Conservation (phyloP, 768 basidiomycete genomes). For the Hygrophorus russula region DNA sequence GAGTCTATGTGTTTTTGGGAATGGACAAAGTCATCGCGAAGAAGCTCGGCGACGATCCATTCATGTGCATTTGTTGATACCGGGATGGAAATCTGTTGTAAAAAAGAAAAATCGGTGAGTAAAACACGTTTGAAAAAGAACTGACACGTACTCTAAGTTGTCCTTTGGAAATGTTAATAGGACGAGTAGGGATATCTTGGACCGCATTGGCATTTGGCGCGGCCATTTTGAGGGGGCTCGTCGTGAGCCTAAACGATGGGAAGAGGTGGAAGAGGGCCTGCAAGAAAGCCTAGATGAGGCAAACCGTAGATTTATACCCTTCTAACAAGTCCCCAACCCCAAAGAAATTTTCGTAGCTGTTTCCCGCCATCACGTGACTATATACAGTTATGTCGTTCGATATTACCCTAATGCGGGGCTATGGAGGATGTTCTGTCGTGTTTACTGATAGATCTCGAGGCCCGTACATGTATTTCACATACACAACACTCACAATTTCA, state of each 20-base stretch:
- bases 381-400: too few relatives aligned
- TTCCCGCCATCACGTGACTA: neutral
- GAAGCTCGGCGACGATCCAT: conserved; percentile 89
- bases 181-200: conserved; percentile 32
- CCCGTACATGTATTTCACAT: too few relatives aligned
- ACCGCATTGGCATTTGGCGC: conserved; percentile 22
- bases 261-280: neutral
- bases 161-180: conserved; percentile 34
- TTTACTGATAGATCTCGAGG: too few relatives aligned
- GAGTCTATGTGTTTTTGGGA: conserved; percentile 46
- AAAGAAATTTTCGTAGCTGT: neutral
- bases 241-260: neutral
- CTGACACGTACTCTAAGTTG: conserved; percentile 38
- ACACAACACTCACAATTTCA: too few relatives aligned
- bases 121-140: conserved; percentile 6
- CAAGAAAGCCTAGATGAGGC: neutral
- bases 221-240: neutral
- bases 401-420: too few relatives aligned
- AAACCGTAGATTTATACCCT: neutral
- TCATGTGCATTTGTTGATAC: conserved; percentile 72
- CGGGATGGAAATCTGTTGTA: conserved; percentile 68
- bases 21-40: conserved; percentile 80
- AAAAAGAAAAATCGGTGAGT: conserved; percentile 3
- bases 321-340: neutral
- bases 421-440: too few relatives aligned